These are phyloP conservation scores for Comarum palustre DNA, from an alignment of 306 rosid species.

Conservation along the genomic window DNA sequence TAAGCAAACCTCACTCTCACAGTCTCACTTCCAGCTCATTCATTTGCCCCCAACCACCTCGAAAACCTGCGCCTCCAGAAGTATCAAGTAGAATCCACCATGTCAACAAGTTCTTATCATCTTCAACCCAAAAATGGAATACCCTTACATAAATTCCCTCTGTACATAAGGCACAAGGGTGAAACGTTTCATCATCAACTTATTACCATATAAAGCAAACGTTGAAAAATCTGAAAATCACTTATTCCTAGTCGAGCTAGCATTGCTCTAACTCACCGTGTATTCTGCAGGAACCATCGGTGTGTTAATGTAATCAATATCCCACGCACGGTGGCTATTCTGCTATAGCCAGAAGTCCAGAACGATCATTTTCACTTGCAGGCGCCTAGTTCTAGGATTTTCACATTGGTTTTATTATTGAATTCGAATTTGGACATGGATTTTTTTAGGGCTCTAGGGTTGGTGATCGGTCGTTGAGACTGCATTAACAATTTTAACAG, in stretches of 20 bases:
- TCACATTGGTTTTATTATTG: constrained; percentile 3
- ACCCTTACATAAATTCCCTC: constrained; percentile 38
- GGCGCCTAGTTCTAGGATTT: constrained; percentile 18
- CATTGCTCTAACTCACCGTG: constrained; percentile 30
- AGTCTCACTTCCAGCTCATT: background rate
- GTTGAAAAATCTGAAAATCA: constrained; percentile 30
- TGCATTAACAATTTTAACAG: constrained; percentile 3
- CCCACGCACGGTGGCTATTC: constrained; percentile 3
- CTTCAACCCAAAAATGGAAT: constrained; percentile 24
- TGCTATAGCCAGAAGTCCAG: background rate
- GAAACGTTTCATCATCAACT: constrained; percentile 46
- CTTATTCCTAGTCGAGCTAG: constrained; percentile 15
- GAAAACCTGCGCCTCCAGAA: background rate
- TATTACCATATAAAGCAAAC: constrained; percentile 41
- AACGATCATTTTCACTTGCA: background rate
- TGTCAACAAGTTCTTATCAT: constrained; percentile 5
- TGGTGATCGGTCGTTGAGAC: constrained; percentile 16
- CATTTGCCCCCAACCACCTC: background rate
- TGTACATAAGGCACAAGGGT: constrained; percentile 35
- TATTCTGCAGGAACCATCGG: constrained; percentile 41
- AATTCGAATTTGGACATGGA: background rate
- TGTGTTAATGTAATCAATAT: background rate
- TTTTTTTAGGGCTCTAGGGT: constrained; percentile 29
- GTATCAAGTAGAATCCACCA: background rate
- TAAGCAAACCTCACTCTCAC: background rate